These are phyloP conservation scores for Tolypocladium pustulatum DNA, from an alignment of 2,329 filamentous ascomycete species.

Conservation along the genomic window DNA sequence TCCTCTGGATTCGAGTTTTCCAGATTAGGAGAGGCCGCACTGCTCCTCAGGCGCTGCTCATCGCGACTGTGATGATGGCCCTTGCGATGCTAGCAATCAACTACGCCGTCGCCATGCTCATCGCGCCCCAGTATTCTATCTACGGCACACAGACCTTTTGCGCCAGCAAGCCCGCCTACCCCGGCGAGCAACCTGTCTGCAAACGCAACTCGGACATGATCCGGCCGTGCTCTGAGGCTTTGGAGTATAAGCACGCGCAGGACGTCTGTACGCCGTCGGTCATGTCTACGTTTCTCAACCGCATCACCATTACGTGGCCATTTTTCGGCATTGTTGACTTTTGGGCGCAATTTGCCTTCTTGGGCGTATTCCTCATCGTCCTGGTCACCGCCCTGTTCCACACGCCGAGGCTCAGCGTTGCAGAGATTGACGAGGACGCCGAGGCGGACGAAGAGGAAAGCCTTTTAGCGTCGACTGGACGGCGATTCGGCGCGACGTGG, in stretches of 20 bases:
- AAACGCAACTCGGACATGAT: constrained; percentile 59
- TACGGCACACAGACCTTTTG: constrained; percentile 95
- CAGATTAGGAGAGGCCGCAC: constrained; percentile 82
- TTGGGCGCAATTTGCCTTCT: constrained; percentile 91
- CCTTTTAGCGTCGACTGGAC: constrained; percentile 70
- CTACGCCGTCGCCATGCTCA: constrained; percentile 83
- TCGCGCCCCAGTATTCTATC: constrained; percentile 91
- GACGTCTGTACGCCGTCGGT: constrained; percentile 85
- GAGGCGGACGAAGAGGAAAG: constrained; percentile 92
- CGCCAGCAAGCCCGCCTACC: constrained; percentile 53
- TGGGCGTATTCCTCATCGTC: constrained; percentile 73
- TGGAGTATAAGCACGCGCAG: constrained; percentile 58
- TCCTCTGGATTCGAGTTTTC: constrained; percentile 92
- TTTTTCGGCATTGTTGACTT: constrained; percentile 91
- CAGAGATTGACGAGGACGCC: constrained; percentile 76
- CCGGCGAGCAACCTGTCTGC: constrained; percentile 66
- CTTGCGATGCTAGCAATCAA: constrained; percentile 86
- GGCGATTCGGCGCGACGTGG: constrained; percentile 79
- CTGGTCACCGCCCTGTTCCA: constrained; percentile 72
- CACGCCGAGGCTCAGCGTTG: constrained; percentile 65
- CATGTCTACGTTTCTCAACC: constrained; percentile 86
- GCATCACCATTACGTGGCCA: constrained; percentile 86
- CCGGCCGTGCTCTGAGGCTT: constrained; percentile 69
- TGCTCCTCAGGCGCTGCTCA: constrained; percentile 79
- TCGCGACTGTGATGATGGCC: constrained; percentile 83